Evolutionary conservation across 768 basidiomycete species (phyloP), one percentile per base, ranked within the genome.

Genomic region (Trametes cubensis): DNA sequence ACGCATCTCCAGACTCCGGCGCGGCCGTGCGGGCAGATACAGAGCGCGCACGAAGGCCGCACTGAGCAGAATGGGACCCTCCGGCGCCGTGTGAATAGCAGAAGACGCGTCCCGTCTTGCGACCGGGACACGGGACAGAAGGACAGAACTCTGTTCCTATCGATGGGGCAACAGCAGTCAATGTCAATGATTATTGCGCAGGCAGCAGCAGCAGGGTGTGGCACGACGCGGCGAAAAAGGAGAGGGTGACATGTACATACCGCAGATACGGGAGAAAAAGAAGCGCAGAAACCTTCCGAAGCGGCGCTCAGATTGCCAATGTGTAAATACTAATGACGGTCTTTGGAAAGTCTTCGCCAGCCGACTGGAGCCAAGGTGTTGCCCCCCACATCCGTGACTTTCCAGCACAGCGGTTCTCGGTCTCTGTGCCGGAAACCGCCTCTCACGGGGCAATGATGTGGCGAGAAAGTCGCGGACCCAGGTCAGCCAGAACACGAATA

Each of bases 291-390:
- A 7, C 20, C 14, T 23, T 18, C 21, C 39, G 58, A 20, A 55
- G 40, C 46, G 45, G 25, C 52, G 40, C 53, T 40, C 45, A 34
- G 49, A 38, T 30, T 39, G 39, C 47, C 41, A 56, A 64, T 47
- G 63, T 34, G 63, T 64, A 64, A 64, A 60, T 64, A 60, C 63
- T 64, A 60, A 51, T 45, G 50, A 55, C 45, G 50, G 38, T 42
- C 52, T 55, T 50, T 52, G 52, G 62, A 40, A 63, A 50, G n/a
- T 63, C 30, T 17, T 54, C 15, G n/a, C 62, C 62, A 45, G 53
- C 18, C 52, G 57, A 59, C 49, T 58, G 62, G 62, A 63, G 62
- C 17, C 56, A 48, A 40, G 20, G 34, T 34, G 6, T 46, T 34
- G 25, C 26, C 46, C 51, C 30, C 62, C 47, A 30, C 46, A 15